Conservation (phyloP, 306 rosid species). For the Prunus padus region DNA sequence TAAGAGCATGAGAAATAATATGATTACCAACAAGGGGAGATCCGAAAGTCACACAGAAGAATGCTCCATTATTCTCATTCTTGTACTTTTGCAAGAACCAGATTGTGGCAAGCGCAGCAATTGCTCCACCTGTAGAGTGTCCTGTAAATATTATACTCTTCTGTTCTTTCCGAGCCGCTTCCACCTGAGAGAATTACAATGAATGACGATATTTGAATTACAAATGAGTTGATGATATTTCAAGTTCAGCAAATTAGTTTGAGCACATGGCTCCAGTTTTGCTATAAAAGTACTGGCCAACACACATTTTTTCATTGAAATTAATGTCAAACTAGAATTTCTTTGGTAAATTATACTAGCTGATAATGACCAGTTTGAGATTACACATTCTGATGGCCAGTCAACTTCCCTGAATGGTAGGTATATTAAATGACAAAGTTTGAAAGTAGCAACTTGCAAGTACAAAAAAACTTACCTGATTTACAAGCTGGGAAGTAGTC, state of each 20-base stretch:
- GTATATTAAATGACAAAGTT: no score
- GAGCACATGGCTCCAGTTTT: background rate
- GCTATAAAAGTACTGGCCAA: background rate
- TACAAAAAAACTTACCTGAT: constrained; percentile 35
- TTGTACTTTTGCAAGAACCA: constrained; percentile 49
- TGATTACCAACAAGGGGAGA: constrained; percentile 71
- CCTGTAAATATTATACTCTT: constrained; percentile 67
- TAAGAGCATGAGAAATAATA: constrained; percentile 76
- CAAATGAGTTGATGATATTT: background rate
- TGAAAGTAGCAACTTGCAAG: no score
- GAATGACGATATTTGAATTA: background rate
- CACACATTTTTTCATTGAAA: no score
- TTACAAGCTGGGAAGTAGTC: constrained; percentile 11
- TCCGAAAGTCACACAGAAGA: constrained; percentile 67
- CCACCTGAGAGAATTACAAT: constrained; percentile 44
- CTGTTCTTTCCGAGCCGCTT: constrained; percentile 13
- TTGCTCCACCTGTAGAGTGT: constrained; percentile 63
- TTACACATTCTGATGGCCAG: no score
- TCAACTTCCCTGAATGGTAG: no score
- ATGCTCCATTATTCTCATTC: background rate
- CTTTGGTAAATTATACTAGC: no score
- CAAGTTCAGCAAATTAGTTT: no score
- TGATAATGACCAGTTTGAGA: no score
- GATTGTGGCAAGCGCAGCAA: constrained; percentile 60
- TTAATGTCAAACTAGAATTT: no score